Base-by-base conservation (phyloP, 345 rosid species). In the Dipteronia dyeriana region DNA sequence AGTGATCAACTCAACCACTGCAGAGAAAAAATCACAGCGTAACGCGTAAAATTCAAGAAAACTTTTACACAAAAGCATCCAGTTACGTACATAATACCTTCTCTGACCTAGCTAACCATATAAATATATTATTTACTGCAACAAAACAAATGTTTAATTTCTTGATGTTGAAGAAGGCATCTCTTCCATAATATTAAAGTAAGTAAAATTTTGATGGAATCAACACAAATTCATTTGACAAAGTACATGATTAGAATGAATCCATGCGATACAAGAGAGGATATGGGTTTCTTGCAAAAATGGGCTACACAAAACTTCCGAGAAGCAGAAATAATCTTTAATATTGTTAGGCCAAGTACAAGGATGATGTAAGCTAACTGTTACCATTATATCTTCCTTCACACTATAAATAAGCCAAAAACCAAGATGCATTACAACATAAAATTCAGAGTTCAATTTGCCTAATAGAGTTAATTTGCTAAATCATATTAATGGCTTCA, bases 401-500 rank as follows among this genome's bases (percentile, higher is more conserved):
- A 10, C n/a, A 57, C 64, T 71, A 71, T 71, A 71, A 29, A 71
- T 71, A 60, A 23, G 34, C 22, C 60, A 9, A n/a, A 72, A 20
- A 5, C 6, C 75, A 41, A 8, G 23, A 16, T 3, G 2, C 39
- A 51, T 11, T 9, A 25, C 38, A 14, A 23, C 66, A 49, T 71
- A 9, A 63, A 66, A 41, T 29, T 14, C 12, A 12, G 49, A 14
- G 16, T 61, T 43, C 13, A 45, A 39, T 31, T 31, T 31, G n/a
- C 43, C 7, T 39, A 39, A 39, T 39, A 39, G 9, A 39, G 34
- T n/a, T n/a, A n/a, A n/a, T 6, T 39, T 39, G 43, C 1, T 53
- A n/a, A 39, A 17, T 51, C 56, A 8, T 49, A 8, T 8, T 16
- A 57, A 85, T 83, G 86, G 82, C 56, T 71, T 74, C 79, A 51